phyloP scores from a whole-genome alignment of 345 rosid species.

The Eucalyptus brandiana region DNA sequence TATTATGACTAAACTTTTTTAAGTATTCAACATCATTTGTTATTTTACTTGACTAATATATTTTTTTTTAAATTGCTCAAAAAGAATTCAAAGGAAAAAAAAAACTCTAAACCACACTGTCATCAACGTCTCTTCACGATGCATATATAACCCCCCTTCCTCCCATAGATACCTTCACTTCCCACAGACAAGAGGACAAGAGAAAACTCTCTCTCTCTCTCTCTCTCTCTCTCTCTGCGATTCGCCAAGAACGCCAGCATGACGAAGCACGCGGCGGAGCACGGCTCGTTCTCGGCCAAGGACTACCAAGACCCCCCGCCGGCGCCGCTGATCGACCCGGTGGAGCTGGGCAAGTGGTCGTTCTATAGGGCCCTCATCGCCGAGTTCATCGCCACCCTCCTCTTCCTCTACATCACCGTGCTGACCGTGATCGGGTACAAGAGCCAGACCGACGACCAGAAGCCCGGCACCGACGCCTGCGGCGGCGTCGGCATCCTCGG shows the following conservation, averaged over 20 bases:
- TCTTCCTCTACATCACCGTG: conserved; percentile 8
- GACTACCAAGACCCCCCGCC: conserved; percentile 9
- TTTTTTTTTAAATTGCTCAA: background rate
- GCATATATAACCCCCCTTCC: background rate
- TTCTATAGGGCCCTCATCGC: conserved; percentile 10
- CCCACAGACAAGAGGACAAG: background rate
- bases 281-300: background rate
- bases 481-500: conserved; percentile 6
- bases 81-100: background rate
- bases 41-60: background rate
- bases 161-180: background rate
- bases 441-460: background rate
- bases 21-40: background rate
- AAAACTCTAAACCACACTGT: background rate
- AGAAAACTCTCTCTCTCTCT: background rate
- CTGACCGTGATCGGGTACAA: conserved; percentile 5
- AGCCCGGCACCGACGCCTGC: background rate
- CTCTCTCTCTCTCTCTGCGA: background rate
- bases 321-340: conserved; percentile 3
- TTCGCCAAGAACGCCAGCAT: background rate
- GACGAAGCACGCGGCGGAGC: conserved; percentile 6
- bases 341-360: conserved; percentile 8
- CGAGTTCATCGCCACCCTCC: conserved; percentile 15
- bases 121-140: background rate
- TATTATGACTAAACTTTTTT: background rate